These are phyloP conservation scores for Arachis hypogaea DNA, from an alignment of 306 rosid species.

Conservation along the genomic window DNA sequence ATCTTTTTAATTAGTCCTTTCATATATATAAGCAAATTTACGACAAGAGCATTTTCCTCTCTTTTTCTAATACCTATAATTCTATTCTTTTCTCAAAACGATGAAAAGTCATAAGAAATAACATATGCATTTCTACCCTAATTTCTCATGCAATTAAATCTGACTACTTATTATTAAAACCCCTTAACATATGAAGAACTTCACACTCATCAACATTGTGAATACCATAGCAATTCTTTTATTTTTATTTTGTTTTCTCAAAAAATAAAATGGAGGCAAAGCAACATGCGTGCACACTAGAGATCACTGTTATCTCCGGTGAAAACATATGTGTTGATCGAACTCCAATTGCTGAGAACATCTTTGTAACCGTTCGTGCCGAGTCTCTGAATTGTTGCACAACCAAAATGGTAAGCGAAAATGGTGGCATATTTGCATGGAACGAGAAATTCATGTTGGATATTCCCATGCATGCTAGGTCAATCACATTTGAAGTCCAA, in stretches of 20 bases:
- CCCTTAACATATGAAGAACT: background rate
- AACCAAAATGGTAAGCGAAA: constrained; percentile 43
- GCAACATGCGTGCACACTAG: constrained; percentile 36
- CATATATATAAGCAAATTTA: background rate
- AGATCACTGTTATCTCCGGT: constrained; percentile 53
- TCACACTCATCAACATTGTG: background rate
- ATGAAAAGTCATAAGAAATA: background rate
- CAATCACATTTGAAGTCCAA: constrained; percentile 51
- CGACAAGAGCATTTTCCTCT: background rate
- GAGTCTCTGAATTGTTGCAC: constrained; percentile 38
- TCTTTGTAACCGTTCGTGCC: constrained; percentile 47
- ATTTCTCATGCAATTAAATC: constrained; percentile 10
- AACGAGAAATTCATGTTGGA: constrained; percentile 52
- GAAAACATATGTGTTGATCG: constrained; percentile 46
- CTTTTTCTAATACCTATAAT: background rate
- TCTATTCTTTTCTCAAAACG: background rate
- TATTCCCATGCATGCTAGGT: constrained; percentile 44
- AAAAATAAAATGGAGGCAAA: constrained; percentile 29
- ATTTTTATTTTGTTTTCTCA: background rate
- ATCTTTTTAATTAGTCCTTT: too few species aligned
- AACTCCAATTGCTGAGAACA: constrained; percentile 29
- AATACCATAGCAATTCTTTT: too few species aligned
- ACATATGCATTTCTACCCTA: constrained; percentile 4
- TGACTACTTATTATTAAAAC: constrained; percentile 5
- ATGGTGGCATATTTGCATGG: constrained; percentile 46